These are phyloP conservation scores for Osmanthus fragrans DNA, from an alignment of 257 asterid genomes.

Conservation along the genomic window DNA sequence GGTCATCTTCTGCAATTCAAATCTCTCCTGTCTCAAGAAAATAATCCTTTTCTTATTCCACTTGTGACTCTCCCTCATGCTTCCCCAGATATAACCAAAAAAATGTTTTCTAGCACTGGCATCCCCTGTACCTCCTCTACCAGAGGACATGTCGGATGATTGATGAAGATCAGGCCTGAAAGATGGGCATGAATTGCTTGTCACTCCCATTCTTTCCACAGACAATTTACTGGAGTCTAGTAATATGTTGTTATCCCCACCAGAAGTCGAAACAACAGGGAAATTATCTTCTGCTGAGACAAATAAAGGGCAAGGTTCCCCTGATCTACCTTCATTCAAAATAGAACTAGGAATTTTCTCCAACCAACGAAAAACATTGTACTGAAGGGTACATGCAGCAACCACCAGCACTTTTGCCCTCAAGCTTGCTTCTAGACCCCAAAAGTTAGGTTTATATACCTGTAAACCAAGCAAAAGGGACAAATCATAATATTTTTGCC, in stretches of 20 bases:
- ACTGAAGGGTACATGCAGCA: conserved; percentile 90
- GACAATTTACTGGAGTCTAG: conserved; percentile 47
- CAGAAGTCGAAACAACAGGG: conserved; percentile 38
- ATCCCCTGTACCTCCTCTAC: conserved; percentile 33
- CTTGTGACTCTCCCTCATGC: conserved; percentile 77
- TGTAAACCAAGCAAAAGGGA: conserved; percentile 80
- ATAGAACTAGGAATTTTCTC: conserved; percentile 63
- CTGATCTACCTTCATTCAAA: conserved; percentile 52
- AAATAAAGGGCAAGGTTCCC: conserved; percentile 92
- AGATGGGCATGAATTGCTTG: conserved; percentile 61
- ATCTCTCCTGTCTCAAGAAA: conserved; percentile 83
- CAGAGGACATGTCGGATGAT: conserved; percentile 44
- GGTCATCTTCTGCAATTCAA: conserved; percentile 80
- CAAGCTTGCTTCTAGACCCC: conserved; percentile 88
- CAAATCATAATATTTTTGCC: conserved; percentile 68
- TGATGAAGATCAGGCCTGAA: conserved; percentile 40
- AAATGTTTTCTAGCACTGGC: conserved; percentile 47
- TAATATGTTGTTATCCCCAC: conserved; percentile 41
- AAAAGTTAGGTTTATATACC: conserved; percentile 63
- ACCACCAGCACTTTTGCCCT: conserved; percentile 89
- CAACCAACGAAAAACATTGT: conserved; percentile 88
- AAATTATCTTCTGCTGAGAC: conserved; percentile 63
- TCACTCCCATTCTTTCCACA: conserved; percentile 34
- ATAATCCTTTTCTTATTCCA: conserved; percentile 77
- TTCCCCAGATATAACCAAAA: conserved; percentile 81